phyloP scores from a whole-genome alignment of 768 basidiomycete species.

The Gymnopilus junonius region DNA sequence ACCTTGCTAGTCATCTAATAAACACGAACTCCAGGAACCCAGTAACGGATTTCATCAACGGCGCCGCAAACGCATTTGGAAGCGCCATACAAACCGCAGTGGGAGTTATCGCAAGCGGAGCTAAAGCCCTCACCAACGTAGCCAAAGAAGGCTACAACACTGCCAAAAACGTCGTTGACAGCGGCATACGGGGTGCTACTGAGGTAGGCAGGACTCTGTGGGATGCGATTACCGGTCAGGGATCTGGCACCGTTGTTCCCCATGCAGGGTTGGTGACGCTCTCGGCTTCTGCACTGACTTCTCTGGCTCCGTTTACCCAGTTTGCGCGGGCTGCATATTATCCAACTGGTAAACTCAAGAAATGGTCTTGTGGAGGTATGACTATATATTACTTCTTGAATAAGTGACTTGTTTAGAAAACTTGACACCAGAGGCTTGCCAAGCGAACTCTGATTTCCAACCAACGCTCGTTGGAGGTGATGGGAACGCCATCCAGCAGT shows the following conservation, averaged over 20 bases:
- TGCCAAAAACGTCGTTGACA: not conserved
- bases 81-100: not conserved
- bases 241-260: not conserved
- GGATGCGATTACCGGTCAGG: not conserved
- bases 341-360: constrained; percentile 27
- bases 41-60: not conserved
- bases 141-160: not conserved
- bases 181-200: not conserved
- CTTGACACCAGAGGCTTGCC: constrained; percentile 29
- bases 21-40: not conserved
- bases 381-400: not conserved
- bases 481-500: constrained; percentile 34
- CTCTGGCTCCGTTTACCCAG: constrained; percentile 34
- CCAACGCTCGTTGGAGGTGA: constrained; percentile 35
- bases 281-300: constrained; percentile 8
- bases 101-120: not conserved
- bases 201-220: not conserved
- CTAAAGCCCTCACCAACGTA: not conserved
- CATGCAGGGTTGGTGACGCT: not conserved
- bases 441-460: constrained; percentile 35
- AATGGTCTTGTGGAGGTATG: constrained; percentile 36
- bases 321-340: constrained; percentile 40
- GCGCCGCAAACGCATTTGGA: not conserved
- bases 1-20: not conserved
- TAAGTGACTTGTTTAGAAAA: not conserved